Conservation (phyloP, 352 stramenopile genomes). For the Aphanomyces cochlioides region DNA sequence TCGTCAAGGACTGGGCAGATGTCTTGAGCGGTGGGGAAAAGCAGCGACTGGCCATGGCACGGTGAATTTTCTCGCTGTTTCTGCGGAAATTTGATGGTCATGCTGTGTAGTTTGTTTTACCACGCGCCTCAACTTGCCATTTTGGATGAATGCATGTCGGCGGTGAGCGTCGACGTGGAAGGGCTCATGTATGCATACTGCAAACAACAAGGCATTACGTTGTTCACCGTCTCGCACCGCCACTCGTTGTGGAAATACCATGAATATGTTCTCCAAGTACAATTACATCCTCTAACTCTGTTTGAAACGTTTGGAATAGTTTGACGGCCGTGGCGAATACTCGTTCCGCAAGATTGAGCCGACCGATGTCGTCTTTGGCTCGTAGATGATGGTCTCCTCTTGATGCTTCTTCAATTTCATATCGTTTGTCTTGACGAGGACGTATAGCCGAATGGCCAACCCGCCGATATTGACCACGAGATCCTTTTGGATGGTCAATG, state of each 20-base stretch:
- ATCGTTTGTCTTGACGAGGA: conserved; percentile 42
- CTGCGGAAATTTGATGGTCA: background rate
- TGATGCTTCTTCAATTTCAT: background rate
- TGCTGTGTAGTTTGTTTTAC: conserved; percentile 67
- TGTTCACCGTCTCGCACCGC: conserved; percentile 89
- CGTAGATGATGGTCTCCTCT: conserved; percentile 37
- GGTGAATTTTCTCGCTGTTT: background rate
- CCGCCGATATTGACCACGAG: conserved; percentile 75
- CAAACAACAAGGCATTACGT: conserved; percentile 84
- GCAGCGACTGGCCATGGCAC: conserved; percentile 86
- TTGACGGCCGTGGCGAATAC: conserved; percentile 80
- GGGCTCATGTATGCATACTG: conserved; percentile 83
- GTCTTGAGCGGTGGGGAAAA: conserved; percentile 88
- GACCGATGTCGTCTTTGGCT: conserved; percentile 71
- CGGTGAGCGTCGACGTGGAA: conserved; percentile 84
- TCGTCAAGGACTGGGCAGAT: conserved; percentile 83
- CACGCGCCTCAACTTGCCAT: conserved; percentile 89
- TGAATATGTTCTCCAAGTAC: conserved; percentile 75
- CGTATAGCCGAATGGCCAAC: conserved; percentile 55
- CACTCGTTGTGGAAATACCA: conserved; percentile 89
- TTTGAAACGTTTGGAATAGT: conserved; percentile 38
- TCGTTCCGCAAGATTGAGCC: conserved; percentile 84
- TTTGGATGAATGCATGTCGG: conserved; percentile 84
- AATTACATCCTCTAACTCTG: conserved; percentile 29
- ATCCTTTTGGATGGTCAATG: conserved; percentile 41